Base-by-base conservation (phyloP, 179 eudicot genomes). In the Actinidia polygama region DNA sequence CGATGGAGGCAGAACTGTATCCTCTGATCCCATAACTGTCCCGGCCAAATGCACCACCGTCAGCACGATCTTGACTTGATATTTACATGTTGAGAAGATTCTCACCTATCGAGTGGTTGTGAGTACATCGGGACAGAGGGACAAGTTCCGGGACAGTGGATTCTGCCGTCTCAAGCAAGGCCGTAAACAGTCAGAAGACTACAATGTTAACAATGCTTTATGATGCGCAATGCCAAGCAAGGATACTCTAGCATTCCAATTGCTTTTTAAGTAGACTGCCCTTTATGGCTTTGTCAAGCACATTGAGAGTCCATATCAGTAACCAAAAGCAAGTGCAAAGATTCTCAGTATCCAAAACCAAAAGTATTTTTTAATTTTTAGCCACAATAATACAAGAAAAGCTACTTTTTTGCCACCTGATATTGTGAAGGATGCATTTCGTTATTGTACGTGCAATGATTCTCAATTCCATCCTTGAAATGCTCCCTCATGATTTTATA, bases 281-380 rank as follows among this genome's bases (percentile, higher is more conserved):
- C 72, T 30, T 54, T 26, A 75, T 53, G 53, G 79, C 19, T 50
- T 51, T 66, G 30, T 61, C 18, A 77, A 40, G 67, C 53, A 5
- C 71, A 46, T 11, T 49, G 58, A 51, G 61, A 50, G 77, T 4
- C 44, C 61, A 51, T 59, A 51, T 15, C 72, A 51, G 54, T 0
- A 21, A 21, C 51, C 76, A 46, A 80, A 53, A 70, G 83, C 83
- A 81, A 84, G 49, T 62, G 80, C 75, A 74, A 85, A 85, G 79
- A 83, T 67, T 87, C 81, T 70, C 72, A 73, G 76, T 77, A 85
- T 83, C 71, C 49, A 53, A 40, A 36, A 75, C 76, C 80, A 59
- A 11, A 12, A 74, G 76, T 12, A 73, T 14, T 58, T 79, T 59
- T 54, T 40, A 40, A 40, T 40, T 26, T 74, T 47, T n/a, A n/a